phyloP scores from a whole-genome alignment of 768 basidiomycete genomes.

The Tubosaeta sp. region DNA sequence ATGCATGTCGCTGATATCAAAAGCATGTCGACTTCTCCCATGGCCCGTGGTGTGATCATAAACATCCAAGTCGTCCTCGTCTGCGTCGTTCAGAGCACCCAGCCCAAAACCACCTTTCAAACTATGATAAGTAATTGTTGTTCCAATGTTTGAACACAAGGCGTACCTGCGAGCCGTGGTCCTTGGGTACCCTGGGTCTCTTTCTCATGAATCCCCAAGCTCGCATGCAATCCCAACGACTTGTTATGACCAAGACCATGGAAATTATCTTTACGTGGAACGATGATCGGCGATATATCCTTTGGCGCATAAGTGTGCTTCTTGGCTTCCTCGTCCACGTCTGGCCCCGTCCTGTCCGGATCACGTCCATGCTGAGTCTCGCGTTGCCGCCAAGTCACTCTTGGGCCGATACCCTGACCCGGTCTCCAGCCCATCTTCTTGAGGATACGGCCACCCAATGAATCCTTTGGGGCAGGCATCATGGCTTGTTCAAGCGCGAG shows the following conservation, averaged over 20 bases:
- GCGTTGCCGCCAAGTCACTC: slow-evolving; percentile 73
- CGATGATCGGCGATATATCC: slow-evolving; percentile 63
- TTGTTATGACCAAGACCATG: slow-evolving; percentile 83
- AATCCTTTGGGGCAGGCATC: slow-evolving; percentile 71
- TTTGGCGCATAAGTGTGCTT: slow-evolving; percentile 86
- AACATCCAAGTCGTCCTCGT: slow-evolving; percentile 86
- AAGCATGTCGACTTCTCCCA: slow-evolving; percentile 52
- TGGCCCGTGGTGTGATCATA: slow-evolving; percentile 51
- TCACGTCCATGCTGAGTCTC: slow-evolving; percentile 62
- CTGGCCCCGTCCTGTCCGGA: slow-evolving; percentile 34
- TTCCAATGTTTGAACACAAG: not conserved
- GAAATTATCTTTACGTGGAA: slow-evolving; percentile 66
- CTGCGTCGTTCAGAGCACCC: slow-evolving; percentile 88
- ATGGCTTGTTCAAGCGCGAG: slow-evolving; percentile 61
- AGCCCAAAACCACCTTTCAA: slow-evolving; percentile 78
- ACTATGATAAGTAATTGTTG: slow-evolving; percentile 1
- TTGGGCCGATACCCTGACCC: slow-evolving; percentile 91
- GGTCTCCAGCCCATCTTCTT: slow-evolving; percentile 95
- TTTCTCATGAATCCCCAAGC: slow-evolving; percentile 39
- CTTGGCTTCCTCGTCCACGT: slow-evolving; percentile 74
- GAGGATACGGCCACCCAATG: slow-evolving; percentile 79
- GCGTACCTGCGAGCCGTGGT: slow-evolving; percentile 55
- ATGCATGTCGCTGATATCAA: slow-evolving; percentile 59
- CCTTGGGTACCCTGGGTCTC: slow-evolving; percentile 31
- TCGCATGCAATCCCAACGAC: slow-evolving; percentile 58